Evolutionary conservation across 768 basidiomycete species (phyloP).

Genomic region (Pleurotus giganteus): DNA sequence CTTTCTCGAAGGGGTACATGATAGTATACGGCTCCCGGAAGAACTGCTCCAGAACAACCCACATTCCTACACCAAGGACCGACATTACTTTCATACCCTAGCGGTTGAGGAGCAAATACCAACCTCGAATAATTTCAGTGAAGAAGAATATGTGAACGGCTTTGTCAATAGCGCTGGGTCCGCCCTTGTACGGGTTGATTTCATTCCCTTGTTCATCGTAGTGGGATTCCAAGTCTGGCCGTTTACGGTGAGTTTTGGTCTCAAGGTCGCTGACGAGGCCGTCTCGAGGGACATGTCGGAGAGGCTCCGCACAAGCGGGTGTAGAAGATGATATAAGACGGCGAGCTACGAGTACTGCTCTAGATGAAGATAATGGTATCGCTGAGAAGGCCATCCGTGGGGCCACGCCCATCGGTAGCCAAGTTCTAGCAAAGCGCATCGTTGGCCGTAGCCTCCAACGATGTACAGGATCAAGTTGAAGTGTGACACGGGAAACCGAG

Average conservation of each 20-base stretch:
- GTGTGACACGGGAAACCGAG: conserved; percentile 30
- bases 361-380: conserved; percentile 25
- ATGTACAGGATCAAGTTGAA: conserved; percentile 24
- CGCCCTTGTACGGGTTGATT: conserved; percentile 68
- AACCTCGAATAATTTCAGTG: conserved; percentile 95
- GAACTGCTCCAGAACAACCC: conserved; percentile 91
- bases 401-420: conserved; percentile 50
- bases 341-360: conserved; percentile 38
- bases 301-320: conserved; percentile 36
- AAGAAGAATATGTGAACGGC: conserved; percentile 97
- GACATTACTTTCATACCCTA: background rate
- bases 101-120: conserved; percentile 20
- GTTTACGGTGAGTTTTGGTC: conserved; percentile 20
- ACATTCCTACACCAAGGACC: conserved; percentile 70
- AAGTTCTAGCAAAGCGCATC: conserved; percentile 38
- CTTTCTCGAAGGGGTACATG: conserved; percentile 98
- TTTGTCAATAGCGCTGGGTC: conserved; percentile 92
- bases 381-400: conserved; percentile 38
- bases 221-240: conserved; percentile 10
- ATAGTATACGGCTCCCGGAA: conserved; percentile 97
- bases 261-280: conserved; percentile 36
- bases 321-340: conserved; percentile 52
- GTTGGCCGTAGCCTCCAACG: conserved; percentile 36
- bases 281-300: conserved; percentile 21
- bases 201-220: conserved; percentile 48